Evolutionary conservation across 2,329 filamentous ascomycete species (phyloP).

Genomic region (Diatrype stigma): DNA sequence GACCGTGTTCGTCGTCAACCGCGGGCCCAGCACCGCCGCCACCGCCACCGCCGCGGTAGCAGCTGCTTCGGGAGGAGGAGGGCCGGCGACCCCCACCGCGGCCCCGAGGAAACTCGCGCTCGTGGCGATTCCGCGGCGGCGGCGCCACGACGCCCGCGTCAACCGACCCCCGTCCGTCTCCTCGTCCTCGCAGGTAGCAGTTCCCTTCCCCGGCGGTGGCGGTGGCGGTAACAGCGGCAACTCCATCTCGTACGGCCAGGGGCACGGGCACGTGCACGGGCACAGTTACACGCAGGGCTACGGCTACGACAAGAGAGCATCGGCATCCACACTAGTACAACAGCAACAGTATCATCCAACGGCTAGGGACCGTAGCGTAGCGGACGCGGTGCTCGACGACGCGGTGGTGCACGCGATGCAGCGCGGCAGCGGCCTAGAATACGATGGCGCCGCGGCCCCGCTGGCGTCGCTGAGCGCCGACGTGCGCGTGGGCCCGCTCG

Average conservation of each 20-base stretch:
- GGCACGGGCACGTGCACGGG: no score
- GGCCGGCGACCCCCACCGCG: constrained; percentile 24
- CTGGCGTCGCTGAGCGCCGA: constrained; percentile 74
- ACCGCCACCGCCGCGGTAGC: constrained; percentile 33
- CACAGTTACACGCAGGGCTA: constrained; percentile 6
- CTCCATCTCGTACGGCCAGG: no score
- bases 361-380: constrained; percentile 37
- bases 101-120: constrained; percentile 62
- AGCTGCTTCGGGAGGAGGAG: no score
- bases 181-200: constrained; percentile 21
- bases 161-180: constrained; percentile 51
- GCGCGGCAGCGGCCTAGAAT: constrained; percentile 58
- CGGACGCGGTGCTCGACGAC: constrained; percentile 68
- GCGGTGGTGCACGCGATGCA: constrained; percentile 69
- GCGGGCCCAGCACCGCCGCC: constrained; percentile 47
- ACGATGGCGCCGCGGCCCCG: constrained; percentile 43
- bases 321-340: neutral
- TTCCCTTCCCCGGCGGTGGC: neutral
- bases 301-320: constrained; percentile 6
- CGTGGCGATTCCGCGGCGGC: constrained; percentile 60
- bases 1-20: constrained; percentile 73
- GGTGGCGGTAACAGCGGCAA: no score
- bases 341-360: constrained; percentile 24
- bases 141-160: constrained; percentile 52
- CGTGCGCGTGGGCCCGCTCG: constrained; percentile 67